Evolutionary conservation across 2,329 filamentous ascomycete genomes (phyloP).

Genomic region (Phaeosphaeriaceae sp.): DNA sequence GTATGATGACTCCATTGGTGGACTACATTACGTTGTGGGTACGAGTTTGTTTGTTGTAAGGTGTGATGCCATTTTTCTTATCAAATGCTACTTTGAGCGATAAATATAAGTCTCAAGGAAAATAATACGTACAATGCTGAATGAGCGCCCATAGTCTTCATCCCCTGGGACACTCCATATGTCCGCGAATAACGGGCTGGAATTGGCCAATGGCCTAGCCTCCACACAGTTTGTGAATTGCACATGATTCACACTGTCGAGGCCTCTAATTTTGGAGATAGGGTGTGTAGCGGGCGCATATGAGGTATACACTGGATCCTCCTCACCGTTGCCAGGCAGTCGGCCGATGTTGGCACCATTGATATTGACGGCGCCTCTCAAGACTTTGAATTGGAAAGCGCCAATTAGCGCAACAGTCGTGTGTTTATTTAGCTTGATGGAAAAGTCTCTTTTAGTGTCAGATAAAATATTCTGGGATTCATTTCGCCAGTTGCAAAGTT

Average conservation of each 20-base stretch:
- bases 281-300: constrained; percentile 73
- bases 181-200: constrained; percentile 71
- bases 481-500: constrained; percentile 43
- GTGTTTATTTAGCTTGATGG: constrained; percentile 37
- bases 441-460: constrained; percentile 33
- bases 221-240: constrained; percentile 54
- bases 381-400: constrained; percentile 69
- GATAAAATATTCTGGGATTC: constrained; percentile 26
- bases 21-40: no score
- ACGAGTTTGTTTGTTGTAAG: no score
- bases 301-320: constrained; percentile 54
- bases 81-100: no score
- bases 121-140: constrained; percentile 36
- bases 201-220: constrained; percentile 61
- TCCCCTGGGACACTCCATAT: constrained; percentile 65
- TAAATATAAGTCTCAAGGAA: no score
- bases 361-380: constrained; percentile 67
- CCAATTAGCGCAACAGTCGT: constrained; percentile 59
- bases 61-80: no score
- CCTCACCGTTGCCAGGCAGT: constrained; percentile 35
- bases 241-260: constrained; percentile 62
- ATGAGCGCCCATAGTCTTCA: constrained; percentile 30
- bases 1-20: neutral
- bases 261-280: constrained; percentile 65
- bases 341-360: constrained; percentile 67